A percentile compares a stretch with the other conserved stretches of the same genome.
Conservation (phyloP, 176 grass and related monocot species). For the Panicum miliaceum region DNA sequence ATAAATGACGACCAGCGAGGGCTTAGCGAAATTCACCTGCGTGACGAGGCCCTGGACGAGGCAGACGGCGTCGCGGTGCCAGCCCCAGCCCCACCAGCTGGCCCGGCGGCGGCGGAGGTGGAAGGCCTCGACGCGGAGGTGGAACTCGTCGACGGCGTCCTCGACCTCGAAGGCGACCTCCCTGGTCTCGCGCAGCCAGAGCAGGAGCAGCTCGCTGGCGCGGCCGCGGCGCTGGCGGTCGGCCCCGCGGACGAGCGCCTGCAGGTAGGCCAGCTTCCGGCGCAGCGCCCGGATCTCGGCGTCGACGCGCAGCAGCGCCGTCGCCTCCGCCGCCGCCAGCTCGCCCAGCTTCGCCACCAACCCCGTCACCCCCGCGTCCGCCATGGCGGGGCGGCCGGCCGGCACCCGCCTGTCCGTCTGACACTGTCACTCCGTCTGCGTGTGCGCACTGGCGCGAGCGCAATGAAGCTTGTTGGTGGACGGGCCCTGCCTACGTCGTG, state of each 20-base stretch:
- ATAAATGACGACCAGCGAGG: not conserved
- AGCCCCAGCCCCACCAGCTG: slow-evolving; percentile 41
- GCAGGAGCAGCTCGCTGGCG: slow-evolving; percentile 52
- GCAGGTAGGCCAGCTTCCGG: slow-evolving; percentile 52
- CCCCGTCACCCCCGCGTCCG: slow-evolving; percentile 47
- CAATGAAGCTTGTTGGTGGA: too few relatives aligned
- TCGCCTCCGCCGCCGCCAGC: slow-evolving; percentile 47
- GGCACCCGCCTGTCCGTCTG: not conserved
- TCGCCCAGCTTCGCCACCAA: slow-evolving; percentile 51
- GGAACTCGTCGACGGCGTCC: slow-evolving; percentile 60
- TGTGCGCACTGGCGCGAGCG: not conserved
- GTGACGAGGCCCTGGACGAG: slow-evolving; percentile 28
- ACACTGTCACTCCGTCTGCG: not conserved
- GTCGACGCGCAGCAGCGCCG: slow-evolving; percentile 50
- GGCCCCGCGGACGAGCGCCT: slow-evolving; percentile 51
- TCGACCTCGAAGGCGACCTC: slow-evolving; percentile 60
- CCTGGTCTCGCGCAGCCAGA: slow-evolving; percentile 54
- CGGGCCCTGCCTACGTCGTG: too few relatives aligned
- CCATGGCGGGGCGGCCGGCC: slow-evolving; percentile 17
- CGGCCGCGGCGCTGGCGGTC: slow-evolving; percentile 51
- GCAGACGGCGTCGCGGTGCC: slow-evolving; percentile 38
- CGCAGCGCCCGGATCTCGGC: slow-evolving; percentile 44
- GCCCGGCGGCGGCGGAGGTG: slow-evolving; percentile 35
- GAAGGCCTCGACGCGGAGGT: slow-evolving; percentile 47
- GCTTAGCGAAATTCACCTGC: slow-evolving; percentile 6